phyloP scores from a whole-genome alignment of 2,329 filamentous ascomycete genomes.

The Penicillium sp. region DNA sequence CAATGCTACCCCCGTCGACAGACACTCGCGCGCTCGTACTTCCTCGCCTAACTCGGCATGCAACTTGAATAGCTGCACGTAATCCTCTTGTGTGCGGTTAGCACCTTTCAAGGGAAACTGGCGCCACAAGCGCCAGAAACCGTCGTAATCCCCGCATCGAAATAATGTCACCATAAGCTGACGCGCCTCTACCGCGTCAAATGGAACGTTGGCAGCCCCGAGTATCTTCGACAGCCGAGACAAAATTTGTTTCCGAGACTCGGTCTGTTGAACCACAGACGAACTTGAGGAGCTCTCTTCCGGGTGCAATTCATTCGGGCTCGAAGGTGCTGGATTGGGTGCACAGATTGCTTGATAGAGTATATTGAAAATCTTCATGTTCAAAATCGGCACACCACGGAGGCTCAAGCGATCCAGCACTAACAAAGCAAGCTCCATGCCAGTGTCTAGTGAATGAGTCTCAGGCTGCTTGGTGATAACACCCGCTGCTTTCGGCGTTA shows the following conservation, averaged over 20 bases:
- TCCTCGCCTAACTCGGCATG: conserved; percentile 49
- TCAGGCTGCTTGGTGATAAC: conserved; percentile 5
- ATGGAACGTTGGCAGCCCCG: conserved; percentile 28
- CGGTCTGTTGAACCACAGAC: conserved; percentile 1
- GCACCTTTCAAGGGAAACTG: conserved; percentile 52
- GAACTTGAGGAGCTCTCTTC: conserved; percentile 28
- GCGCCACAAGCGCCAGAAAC: conserved; percentile 62
- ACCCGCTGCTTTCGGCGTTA: conserved; percentile 26
- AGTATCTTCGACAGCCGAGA: conserved; percentile 31
- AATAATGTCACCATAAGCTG: conserved; percentile 37
- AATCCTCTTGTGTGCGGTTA: conserved; percentile 54
- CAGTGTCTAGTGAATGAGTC: conserved; percentile 21
- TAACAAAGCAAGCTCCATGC: conserved; percentile 39
- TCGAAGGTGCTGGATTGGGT: conserved; percentile 26
- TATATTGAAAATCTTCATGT: conserved; percentile 49
- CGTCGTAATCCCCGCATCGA: conserved; percentile 50
- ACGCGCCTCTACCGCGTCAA: conserved; percentile 30
- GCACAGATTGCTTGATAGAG: conserved; percentile 41
- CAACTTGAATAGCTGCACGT: conserved; percentile 53
- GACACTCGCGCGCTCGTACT: conserved; percentile 46
- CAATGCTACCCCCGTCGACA: conserved; percentile 57
- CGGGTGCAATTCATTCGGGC: conserved; percentile 28
- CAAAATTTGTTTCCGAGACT: conserved; percentile 18
- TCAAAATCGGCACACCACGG: conserved; percentile 42
- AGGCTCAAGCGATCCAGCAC: conserved; percentile 45